phyloP scores from a whole-genome alignment of 179 eudicot species.

The Dionaea muscipula region DNA sequence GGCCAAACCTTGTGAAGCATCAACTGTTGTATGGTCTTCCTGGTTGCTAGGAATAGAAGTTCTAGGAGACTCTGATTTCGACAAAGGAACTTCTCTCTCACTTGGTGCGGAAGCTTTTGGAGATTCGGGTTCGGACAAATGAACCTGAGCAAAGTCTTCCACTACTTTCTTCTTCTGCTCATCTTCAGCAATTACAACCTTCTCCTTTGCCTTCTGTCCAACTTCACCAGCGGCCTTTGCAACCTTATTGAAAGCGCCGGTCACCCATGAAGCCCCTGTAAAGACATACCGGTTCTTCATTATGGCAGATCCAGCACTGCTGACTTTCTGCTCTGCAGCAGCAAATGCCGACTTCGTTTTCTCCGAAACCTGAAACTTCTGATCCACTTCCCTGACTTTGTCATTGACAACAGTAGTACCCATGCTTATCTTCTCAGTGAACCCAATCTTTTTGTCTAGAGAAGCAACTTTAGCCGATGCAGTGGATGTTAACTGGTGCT shows the following conservation, averaged over 20 bases:
- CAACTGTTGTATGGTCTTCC: constrained; percentile 13
- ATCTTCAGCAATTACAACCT: constrained; percentile 28
- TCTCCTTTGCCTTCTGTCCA: constrained; percentile 34
- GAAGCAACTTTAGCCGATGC: constrained; percentile 46
- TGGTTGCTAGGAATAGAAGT: constrained; percentile 9
- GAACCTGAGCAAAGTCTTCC: constrained; percentile 29
- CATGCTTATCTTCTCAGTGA: constrained; percentile 46
- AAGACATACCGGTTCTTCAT: constrained; percentile 46
- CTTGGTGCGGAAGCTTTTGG: constrained; percentile 11
- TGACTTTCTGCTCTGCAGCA: constrained; percentile 42
- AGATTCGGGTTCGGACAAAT: constrained; percentile 30
- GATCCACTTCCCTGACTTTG: constrained; percentile 50
- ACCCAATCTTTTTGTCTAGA: constrained; percentile 48
- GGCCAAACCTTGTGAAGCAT: constrained; percentile 21
- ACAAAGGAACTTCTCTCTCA: constrained; percentile 5
- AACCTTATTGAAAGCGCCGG: constrained; percentile 34
- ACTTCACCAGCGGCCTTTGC: constrained; percentile 43
- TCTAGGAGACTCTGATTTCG: constrained; percentile 4
- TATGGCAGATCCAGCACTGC: constrained; percentile 43
- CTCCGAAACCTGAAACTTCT: constrained; percentile 46
- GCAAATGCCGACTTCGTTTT: constrained; percentile 41
- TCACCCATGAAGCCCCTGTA: constrained; percentile 41
- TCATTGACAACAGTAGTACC: constrained; percentile 44
- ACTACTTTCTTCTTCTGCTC: constrained; percentile 27
- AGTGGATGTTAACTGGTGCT: constrained; percentile 46